phyloP scores from a whole-genome alignment of 2,329 filamentous ascomycete species.

The Hortaea werneckii region DNA sequence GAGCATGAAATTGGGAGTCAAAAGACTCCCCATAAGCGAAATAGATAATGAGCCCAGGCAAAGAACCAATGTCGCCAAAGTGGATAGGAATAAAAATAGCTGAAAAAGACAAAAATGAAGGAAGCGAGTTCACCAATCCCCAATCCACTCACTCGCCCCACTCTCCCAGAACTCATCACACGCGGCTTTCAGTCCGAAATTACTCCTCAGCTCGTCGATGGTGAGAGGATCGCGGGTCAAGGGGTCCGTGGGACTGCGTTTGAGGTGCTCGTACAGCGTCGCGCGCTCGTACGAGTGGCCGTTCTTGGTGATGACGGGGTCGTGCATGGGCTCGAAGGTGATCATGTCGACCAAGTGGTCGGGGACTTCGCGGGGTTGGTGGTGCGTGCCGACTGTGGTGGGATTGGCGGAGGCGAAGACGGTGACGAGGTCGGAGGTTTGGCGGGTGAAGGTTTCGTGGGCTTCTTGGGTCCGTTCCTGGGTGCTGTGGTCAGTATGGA shows the following conservation, averaged over 20 bases:
- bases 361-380: constrained; percentile 49
- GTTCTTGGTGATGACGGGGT: constrained; percentile 57
- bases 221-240: constrained; percentile 67
- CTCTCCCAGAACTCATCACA: constrained; percentile 75
- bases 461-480: constrained; percentile 40
- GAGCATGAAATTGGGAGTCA: too few species aligned
- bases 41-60: too few species aligned
- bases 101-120: background rate
- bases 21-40: too few species aligned
- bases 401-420: constrained; percentile 40
- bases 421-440: constrained; percentile 34
- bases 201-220: constrained; percentile 63
- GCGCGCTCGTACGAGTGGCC: constrained; percentile 85
- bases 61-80: too few species aligned
- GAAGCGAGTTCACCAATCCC: constrained; percentile 15
- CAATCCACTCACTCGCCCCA: constrained; percentile 77
- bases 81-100: too few species aligned
- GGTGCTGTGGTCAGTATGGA: background rate
- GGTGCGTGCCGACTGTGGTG: constrained; percentile 18
- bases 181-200: constrained; percentile 69
- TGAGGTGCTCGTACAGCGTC: constrained; percentile 76
- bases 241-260: constrained; percentile 65
- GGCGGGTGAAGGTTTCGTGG: constrained; percentile 27
- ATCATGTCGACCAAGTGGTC: constrained; percentile 65
- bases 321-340: constrained; percentile 26